Percentiles rank a stretch among this genome's conserved stretches.
Conservation (phyloP, 2,329 filamentous ascomycete genomes). For the Tympanopsis confertula region DNA sequence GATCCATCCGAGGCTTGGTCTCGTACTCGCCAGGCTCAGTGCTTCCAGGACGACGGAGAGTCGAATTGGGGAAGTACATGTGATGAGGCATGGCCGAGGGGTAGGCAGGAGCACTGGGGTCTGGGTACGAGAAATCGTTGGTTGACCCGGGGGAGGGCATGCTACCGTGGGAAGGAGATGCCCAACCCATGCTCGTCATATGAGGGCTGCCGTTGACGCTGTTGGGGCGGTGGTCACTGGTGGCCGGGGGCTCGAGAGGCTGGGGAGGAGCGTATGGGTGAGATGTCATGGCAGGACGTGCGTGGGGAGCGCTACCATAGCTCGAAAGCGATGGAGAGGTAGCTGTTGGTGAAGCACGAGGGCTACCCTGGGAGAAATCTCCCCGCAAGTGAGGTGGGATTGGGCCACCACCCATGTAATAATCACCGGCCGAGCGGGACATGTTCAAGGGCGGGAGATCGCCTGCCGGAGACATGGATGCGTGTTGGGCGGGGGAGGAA, state of each 20-base stretch:
- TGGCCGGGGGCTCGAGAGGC: slow-evolving; percentile 72
- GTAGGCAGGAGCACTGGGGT: neutral
- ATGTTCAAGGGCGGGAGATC: slow-evolving; percentile 60
- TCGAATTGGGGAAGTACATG: slow-evolving; percentile 1
- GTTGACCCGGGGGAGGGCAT: neutral
- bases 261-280: slow-evolving; percentile 84
- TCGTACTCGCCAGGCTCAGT: slow-evolving; percentile 1
- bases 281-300: slow-evolving; percentile 48
- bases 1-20: neutral
- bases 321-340: slow-evolving; percentile 54
- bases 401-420: slow-evolving; percentile 67
- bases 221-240: slow-evolving; percentile 60
- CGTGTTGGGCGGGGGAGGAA: slow-evolving; percentile 71
- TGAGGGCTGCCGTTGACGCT: slow-evolving; percentile 80
- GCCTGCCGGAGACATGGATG: slow-evolving; percentile 68
- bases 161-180: slow-evolving; percentile 60
- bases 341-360: slow-evolving; percentile 48
- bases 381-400: slow-evolving; percentile 73
- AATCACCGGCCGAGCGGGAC: slow-evolving; percentile 63
- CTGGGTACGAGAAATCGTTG: neutral
- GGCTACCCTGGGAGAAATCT: slow-evolving; percentile 62
- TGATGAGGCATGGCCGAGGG: neutral
- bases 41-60: neutral
- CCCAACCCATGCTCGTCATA: slow-evolving; percentile 72
- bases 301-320: slow-evolving; percentile 43